Percentiles rank a stretch among this genome's conserved stretches.
These are phyloP conservation scores for Fraxinus albicans DNA, from an alignment of 305 asterid species.

Conservation along the genomic window DNA sequence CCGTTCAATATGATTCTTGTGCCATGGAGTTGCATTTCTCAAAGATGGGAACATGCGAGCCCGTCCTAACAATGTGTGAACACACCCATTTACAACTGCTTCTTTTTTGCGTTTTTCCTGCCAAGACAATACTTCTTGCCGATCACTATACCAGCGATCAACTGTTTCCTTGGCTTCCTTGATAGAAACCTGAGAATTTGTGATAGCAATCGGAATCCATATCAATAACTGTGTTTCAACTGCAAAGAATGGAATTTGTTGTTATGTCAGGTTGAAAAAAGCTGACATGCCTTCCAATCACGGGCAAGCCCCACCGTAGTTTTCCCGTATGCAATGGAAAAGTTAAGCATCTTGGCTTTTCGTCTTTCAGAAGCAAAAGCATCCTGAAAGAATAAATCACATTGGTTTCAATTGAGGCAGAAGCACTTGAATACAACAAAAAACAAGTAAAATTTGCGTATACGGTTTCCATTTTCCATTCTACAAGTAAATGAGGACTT, in stretches of 20 bases:
- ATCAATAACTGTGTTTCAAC: background rate
- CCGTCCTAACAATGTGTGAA: slow-evolving; percentile 83
- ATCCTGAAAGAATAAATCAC: slow-evolving; percentile 50
- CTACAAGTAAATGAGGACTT: background rate
- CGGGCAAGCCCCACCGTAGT: slow-evolving; percentile 87
- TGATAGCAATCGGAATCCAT: slow-evolving; percentile 9
- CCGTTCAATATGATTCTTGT: slow-evolving; percentile 77
- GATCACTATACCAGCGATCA: slow-evolving; percentile 86
- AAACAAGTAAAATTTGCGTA: background rate
- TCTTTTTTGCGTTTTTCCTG: slow-evolving; percentile 73
- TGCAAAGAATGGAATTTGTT: slow-evolving; percentile 1
- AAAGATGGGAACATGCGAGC: slow-evolving; percentile 86
- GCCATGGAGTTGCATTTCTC: slow-evolving; percentile 49
- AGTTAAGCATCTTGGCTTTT: slow-evolving; percentile 99
- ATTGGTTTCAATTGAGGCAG: slow-evolving; percentile 4
- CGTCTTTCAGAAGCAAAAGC: slow-evolving; percentile 96
- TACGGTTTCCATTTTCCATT: background rate
- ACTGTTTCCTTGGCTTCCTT: slow-evolving; percentile 94
- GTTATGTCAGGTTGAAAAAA: background rate
- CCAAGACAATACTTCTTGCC: slow-evolving; percentile 87
- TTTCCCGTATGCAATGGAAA: slow-evolving; percentile 97
- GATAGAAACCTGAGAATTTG: slow-evolving; percentile 69
- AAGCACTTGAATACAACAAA: background rate
- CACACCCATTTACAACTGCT: slow-evolving; percentile 52
- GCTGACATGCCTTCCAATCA: slow-evolving; percentile 80